Conservation (phyloP, 306 rosid species). For the Quercus glauca region DNA sequence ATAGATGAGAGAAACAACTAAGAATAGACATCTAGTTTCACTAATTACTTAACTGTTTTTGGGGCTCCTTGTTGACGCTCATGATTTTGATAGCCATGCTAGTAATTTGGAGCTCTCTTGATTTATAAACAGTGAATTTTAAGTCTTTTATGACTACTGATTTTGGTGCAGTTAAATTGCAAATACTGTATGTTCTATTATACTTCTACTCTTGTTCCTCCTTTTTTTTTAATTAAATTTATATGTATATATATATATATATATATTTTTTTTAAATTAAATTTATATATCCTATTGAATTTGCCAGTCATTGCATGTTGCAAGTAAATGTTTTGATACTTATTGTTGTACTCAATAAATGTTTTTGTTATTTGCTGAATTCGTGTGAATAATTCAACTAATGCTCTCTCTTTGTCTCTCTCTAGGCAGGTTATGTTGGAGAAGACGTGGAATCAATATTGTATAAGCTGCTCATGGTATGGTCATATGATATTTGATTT, state of each 20-base stretch:
- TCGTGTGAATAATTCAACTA: not conserved
- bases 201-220: not conserved
- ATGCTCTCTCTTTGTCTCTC: not conserved
- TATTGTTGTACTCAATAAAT: not conserved
- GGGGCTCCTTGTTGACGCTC: too few species aligned
- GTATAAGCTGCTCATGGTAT: constrained; percentile 57
- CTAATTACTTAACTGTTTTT: too few species aligned
- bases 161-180: not conserved
- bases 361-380: not conserved
- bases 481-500: constrained; percentile 3
- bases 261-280: too few species aligned
- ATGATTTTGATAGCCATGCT: too few species aligned
- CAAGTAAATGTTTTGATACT: not conserved
- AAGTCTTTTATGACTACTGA: not conserved
- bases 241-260: too few species aligned
- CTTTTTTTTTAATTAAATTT: not conserved
- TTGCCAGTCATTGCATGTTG: not conserved
- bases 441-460: constrained; percentile 71
- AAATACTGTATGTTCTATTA: not conserved
- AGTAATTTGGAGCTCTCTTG: not conserved
- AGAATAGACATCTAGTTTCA: too few species aligned
- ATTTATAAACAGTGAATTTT: not conserved
- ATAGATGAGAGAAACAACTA: too few species aligned
- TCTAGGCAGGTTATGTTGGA: constrained; percentile 75
- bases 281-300: not conserved